phyloP scores from a whole-genome alignment of 1,284 basidiomycete species.

The Mycocalia duriaeana region DNA sequence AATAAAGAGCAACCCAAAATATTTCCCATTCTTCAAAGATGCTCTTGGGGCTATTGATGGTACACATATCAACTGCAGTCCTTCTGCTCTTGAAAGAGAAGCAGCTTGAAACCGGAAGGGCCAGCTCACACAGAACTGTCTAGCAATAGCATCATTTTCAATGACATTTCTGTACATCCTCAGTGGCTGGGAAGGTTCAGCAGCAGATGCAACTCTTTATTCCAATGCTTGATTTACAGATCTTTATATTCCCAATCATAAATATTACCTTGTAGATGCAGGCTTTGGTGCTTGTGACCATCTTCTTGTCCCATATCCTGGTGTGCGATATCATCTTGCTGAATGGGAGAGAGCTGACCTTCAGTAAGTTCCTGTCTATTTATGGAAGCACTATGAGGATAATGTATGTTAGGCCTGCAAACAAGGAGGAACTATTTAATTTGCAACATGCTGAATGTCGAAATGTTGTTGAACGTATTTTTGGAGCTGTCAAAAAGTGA shows the following conservation, averaged over 20 bases:
- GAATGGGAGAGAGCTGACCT: conserved; percentile 1
- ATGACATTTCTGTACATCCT: conserved; percentile 25
- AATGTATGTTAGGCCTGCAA: conserved; percentile 10
- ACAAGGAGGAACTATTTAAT: conserved; percentile 34
- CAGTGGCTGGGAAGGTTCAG: conserved; percentile 29
- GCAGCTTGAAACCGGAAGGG: conserved; percentile 25
- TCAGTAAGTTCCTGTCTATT: neutral
- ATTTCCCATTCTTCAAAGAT: neutral
- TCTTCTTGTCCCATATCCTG: conserved; percentile 1
- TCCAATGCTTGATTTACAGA: neutral
- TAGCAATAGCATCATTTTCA: conserved; percentile 20
- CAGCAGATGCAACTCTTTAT: conserved; percentile 22
- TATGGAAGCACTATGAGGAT: neutral
- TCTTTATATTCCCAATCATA: conserved; percentile 11
- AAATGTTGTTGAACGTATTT: conserved; percentile 35
- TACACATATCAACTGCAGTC: conserved; percentile 1
- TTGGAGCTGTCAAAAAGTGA: conserved; percentile 33
- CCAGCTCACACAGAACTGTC: conserved; percentile 23
- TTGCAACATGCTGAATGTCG: conserved; percentile 27
- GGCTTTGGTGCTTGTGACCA: conserved; percentile 3
- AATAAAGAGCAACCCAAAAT: neutral
- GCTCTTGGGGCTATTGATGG: conserved; percentile 2
- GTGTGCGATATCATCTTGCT: conserved; percentile 4
- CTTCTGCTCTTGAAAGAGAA: neutral
- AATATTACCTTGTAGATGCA: conserved; percentile 16